A percentile compares a stretch with the other conserved stretches of the same genome.
These are phyloP conservation scores for Leptographium lundbergii DNA, from an alignment of 2,329 filamentous ascomycete species.

Conservation along the genomic window DNA sequence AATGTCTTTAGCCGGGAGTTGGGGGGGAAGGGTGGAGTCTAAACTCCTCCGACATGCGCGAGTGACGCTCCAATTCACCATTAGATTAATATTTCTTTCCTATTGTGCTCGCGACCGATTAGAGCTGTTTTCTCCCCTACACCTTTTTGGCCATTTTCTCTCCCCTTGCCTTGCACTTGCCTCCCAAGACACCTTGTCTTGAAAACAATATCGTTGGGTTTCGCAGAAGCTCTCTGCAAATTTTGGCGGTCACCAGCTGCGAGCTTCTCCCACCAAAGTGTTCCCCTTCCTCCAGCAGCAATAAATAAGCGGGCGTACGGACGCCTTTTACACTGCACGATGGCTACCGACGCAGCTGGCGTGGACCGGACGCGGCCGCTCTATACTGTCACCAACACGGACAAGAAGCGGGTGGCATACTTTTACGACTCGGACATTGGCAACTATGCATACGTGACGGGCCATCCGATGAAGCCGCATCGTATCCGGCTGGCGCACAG, in stretches of 20 bases:
- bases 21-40: not conserved
- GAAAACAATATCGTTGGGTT: not conserved
- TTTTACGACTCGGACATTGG: constrained; percentile 98
- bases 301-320: not conserved
- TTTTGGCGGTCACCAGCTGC: not conserved
- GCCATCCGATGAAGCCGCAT: constrained; percentile 98
- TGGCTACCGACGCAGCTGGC: constrained; percentile 21
- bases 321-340: constrained; percentile 1
- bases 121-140: not conserved
- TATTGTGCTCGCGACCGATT: not conserved
- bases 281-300: not conserved
- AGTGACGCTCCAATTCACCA: not conserved
- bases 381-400: constrained; percentile 28
- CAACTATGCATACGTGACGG: constrained; percentile 94
- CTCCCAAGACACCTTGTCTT: not conserved
- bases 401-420: constrained; percentile 77
- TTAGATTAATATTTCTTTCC: not conserved
- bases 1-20: not conserved
- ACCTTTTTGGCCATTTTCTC: not conserved
- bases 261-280: not conserved
- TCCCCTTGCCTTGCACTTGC: not conserved
- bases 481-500: constrained; percentile 90
- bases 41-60: not conserved
- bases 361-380: constrained; percentile 32
- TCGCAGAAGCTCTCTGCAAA: not conserved